Conservation (phyloP, 2,329 filamentous ascomycete species). For the Botryotinia convoluta region DNA sequence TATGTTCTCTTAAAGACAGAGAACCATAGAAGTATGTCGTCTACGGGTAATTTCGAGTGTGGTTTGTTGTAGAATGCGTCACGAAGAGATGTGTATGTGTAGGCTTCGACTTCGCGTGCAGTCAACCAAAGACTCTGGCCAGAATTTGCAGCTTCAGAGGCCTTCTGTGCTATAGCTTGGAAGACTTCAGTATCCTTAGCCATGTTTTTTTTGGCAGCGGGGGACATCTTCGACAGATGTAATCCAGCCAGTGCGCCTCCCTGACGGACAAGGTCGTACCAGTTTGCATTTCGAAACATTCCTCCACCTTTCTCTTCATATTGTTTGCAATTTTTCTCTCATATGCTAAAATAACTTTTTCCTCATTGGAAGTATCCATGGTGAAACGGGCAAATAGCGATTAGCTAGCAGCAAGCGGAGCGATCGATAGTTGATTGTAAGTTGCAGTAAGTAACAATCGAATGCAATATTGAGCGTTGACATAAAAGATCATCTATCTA, state of each 20-base stretch:
- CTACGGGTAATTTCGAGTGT: neutral
- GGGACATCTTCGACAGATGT: neutral
- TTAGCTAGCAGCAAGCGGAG: neutral
- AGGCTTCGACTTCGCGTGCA: neutral
- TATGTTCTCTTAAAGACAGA: neutral
- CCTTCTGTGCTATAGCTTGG: neutral
- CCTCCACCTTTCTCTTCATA: neutral
- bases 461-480: neutral
- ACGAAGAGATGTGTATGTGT: neutral
- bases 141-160: neutral
- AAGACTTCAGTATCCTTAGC: neutral
- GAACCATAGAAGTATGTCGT: neutral
- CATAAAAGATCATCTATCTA: neutral
- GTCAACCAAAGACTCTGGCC: neutral
- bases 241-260: neutral
- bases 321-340: accelerated
- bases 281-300: neutral
- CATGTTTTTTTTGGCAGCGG: neutral
- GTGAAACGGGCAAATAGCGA: neutral
- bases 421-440: neutral
- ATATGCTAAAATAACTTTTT: neutral
- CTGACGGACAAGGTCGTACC: neutral
- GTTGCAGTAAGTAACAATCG: neutral
- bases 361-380: neutral
- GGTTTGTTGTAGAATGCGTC: neutral